These are phyloP conservation scores for Pseudogymnoascus destructans DNA, from an alignment of 2,329 filamentous ascomycete genomes.

Conservation along the genomic window DNA sequence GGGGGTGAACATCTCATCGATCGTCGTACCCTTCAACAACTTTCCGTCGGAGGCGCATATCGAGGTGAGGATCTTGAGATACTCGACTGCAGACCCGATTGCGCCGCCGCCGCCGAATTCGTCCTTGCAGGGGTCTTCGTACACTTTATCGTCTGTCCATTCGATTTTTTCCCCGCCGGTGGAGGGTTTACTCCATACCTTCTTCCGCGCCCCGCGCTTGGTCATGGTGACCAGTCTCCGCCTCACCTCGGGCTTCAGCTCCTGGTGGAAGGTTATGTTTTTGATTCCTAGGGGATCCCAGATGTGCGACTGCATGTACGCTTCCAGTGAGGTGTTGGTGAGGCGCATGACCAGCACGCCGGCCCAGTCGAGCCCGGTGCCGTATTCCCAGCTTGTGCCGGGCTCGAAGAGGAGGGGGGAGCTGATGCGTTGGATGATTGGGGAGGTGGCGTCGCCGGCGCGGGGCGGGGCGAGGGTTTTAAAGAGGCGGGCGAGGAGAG, in stretches of 20 bases:
- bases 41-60: slow-evolving; percentile 37
- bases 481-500: slow-evolving; percentile 10
- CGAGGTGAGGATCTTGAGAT: slow-evolving; percentile 33
- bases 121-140: slow-evolving; percentile 12
- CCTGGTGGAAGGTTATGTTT: slow-evolving; percentile 20
- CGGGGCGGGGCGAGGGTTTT: background rate
- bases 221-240: slow-evolving; percentile 16
- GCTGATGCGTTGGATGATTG: background rate
- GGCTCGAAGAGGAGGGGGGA: slow-evolving; percentile 49
- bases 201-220: background rate
- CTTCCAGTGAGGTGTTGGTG: slow-evolving; percentile 14
- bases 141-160: slow-evolving; percentile 10
- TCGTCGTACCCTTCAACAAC: slow-evolving; percentile 31
- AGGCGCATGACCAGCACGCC: slow-evolving; percentile 36
- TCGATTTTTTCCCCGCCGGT: slow-evolving; percentile 9
- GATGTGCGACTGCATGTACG: slow-evolving; percentile 18
- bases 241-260: slow-evolving; percentile 12
- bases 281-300: slow-evolving; percentile 19
- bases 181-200: background rate
- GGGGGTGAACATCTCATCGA: slow-evolving; percentile 34
- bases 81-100: slow-evolving; percentile 29
- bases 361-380: slow-evolving; percentile 40
- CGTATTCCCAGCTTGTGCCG: slow-evolving; percentile 47
- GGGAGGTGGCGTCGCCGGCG: background rate
- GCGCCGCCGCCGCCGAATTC: slow-evolving; percentile 28